Evolutionary conservation across 768 basidiomycete genomes (phyloP).

Genomic region (Tylopilus vinaceipallidus): DNA sequence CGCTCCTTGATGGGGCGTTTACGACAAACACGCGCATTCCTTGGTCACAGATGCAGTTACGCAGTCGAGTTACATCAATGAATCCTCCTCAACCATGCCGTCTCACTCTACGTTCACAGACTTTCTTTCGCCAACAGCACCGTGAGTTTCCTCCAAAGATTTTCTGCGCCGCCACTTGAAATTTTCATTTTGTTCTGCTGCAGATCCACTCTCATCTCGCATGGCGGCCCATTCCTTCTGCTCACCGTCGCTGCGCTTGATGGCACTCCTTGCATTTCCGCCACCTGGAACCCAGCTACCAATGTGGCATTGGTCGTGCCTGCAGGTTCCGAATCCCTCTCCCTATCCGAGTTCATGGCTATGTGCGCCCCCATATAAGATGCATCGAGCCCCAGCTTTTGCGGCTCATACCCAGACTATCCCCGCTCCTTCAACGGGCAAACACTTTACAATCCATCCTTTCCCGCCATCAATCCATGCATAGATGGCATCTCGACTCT

Average conservation of each 20-base stretch:
- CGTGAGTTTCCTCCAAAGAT: not conserved
- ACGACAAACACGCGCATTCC: slow-evolving; percentile 12
- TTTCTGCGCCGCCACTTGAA: not conserved
- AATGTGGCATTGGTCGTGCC: slow-evolving; percentile 3
- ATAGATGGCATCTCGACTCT: slow-evolving; percentile 48
- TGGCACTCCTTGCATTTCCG: slow-evolving; percentile 23
- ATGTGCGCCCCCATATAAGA: slow-evolving; percentile 20
- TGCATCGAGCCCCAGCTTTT: not conserved
- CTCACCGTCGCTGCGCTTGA: slow-evolving; percentile 10
- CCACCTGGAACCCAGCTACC: slow-evolving; percentile 1
- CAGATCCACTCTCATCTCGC: slow-evolving; percentile 10
- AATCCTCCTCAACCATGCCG: not conserved
- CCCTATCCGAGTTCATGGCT: slow-evolving; percentile 5
- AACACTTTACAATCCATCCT: slow-evolving; percentile 1
- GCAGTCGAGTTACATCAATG: slow-evolving; percentile 1
- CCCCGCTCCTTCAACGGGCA: slow-evolving; percentile 10
- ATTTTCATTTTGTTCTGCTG: not conserved
- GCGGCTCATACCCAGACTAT: slow-evolving; percentile 11
- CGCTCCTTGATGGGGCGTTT: slow-evolving; percentile 3
- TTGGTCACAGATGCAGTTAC: slow-evolving; percentile 5
- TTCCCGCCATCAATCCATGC: slow-evolving; percentile 8
- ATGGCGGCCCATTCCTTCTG: not conserved
- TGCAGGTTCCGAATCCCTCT: not conserved
- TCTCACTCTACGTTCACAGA: slow-evolving; percentile 1
- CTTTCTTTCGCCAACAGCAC: not conserved